Conservation (phyloP, 179 eudicot genomes). For the Carnegiea gigantea region DNA sequence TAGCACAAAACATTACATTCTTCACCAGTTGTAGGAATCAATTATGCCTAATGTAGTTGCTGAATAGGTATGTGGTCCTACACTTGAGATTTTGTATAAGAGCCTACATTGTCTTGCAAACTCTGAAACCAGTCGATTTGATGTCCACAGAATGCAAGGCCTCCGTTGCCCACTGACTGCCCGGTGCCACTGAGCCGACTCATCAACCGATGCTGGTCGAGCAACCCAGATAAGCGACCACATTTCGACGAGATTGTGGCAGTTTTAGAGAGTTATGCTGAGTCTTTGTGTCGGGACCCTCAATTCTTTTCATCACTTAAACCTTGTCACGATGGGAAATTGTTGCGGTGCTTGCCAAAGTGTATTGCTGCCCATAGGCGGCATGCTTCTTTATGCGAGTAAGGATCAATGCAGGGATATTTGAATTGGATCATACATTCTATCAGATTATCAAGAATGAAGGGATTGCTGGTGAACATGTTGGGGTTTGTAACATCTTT, state of each 20-base stretch:
- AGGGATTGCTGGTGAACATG: slow-evolving; percentile 5
- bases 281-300: slow-evolving; percentile 60
- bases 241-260: slow-evolving; percentile 74
- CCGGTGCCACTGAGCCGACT: slow-evolving; percentile 64
- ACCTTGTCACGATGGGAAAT: slow-evolving; percentile 31
- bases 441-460: slow-evolving; percentile 12
- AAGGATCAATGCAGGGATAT: slow-evolving; percentile 13
- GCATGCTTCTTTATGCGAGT: slow-evolving; percentile 33
- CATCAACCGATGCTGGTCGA: slow-evolving; percentile 82
- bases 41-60: background rate
- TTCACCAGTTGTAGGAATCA: background rate
- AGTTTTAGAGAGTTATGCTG: slow-evolving; percentile 55
- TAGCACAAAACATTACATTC: background rate
- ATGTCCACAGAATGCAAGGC: slow-evolving; percentile 80
- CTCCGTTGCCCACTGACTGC: slow-evolving; percentile 78
- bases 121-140: background rate
- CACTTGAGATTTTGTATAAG: background rate
- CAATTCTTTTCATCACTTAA: slow-evolving; percentile 57
- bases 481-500: background rate
- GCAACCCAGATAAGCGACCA: slow-evolving; percentile 76
- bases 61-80: too few relatives aligned
- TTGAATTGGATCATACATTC: slow-evolving; percentile 20
- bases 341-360: slow-evolving; percentile 51
- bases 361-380: slow-evolving; percentile 35
- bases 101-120: background rate